A percentile compares a stretch with the other conserved stretches of the same genome.
phyloP scores from a whole-genome alignment of 1,284 basidiomycete species.

The Ganoderma meredithae region DNA sequence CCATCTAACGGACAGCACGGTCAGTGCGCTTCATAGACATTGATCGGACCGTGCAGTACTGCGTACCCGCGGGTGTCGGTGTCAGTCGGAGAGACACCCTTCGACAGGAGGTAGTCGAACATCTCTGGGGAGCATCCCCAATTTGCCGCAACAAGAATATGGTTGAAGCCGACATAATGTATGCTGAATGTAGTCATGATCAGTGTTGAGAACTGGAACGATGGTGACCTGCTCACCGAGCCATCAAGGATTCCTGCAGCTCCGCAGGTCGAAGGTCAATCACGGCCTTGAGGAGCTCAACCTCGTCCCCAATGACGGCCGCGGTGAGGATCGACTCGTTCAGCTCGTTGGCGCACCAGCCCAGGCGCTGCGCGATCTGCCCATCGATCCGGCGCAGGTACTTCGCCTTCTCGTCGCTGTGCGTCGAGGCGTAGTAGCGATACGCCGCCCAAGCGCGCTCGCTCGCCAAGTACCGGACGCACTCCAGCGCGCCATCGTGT shows the following conservation, averaged over 20 bases:
- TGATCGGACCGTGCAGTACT: neutral
- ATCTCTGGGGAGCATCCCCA: slow-evolving; percentile 41
- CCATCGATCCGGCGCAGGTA: slow-evolving; percentile 45
- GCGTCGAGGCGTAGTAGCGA: slow-evolving; percentile 51
- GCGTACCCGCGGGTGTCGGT: slow-evolving; percentile 54
- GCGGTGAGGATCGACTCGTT: slow-evolving; percentile 59
- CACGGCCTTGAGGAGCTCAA: slow-evolving; percentile 51
- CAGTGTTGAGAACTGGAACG: neutral
- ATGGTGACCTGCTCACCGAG: slow-evolving; percentile 44
- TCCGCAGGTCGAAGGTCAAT: slow-evolving; percentile 49
- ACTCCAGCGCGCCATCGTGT: slow-evolving; percentile 38
- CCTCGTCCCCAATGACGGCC: slow-evolving; percentile 45
- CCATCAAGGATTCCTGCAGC: slow-evolving; percentile 48
- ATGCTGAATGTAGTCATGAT: slow-evolving; percentile 41
- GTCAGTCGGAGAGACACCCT: slow-evolving; percentile 52
- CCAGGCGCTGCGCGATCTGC: slow-evolving; percentile 53
- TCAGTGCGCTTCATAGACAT: slow-evolving; percentile 5
- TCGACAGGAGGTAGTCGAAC: slow-evolving; percentile 58
- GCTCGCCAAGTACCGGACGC: slow-evolving; percentile 56
- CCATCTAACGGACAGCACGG: slow-evolving; percentile 44
- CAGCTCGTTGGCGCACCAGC: slow-evolving; percentile 52
- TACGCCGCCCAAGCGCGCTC: slow-evolving; percentile 46
- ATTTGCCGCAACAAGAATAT: slow-evolving; percentile 51
- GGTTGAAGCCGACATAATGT: slow-evolving; percentile 54
- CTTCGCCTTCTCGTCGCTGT: slow-evolving; percentile 49